These are phyloP conservation scores for Giardia duodenalis DNA, from an alignment of 208 protist genomes.

Conservation along the genomic window DNA sequence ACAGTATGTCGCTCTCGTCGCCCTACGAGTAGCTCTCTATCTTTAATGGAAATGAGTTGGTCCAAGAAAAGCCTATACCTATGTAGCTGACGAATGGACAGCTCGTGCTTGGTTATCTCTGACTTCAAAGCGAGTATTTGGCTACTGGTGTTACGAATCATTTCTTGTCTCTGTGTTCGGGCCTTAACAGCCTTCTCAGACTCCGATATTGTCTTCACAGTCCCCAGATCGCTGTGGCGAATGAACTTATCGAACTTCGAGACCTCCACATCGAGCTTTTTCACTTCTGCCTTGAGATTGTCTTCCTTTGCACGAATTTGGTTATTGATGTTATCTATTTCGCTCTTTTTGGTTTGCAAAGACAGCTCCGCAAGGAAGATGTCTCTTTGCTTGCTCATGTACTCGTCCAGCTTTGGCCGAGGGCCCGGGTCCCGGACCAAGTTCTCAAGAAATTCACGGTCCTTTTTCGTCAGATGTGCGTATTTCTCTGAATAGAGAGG, in stretches of 20 bases:
- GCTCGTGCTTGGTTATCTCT: slow-evolving; percentile 5
- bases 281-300: not conserved
- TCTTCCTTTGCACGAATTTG: not conserved
- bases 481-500: not conserved
- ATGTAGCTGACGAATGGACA: not conserved
- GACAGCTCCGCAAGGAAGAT: slow-evolving; percentile 22
- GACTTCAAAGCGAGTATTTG: not conserved
- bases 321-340: not conserved
- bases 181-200: not conserved
- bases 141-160: not conserved
- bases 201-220: not conserved
- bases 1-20: not conserved
- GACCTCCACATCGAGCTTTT: not conserved
- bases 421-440: not conserved
- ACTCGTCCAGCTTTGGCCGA: slow-evolving; percentile 7
- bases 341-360: slow-evolving; percentile 6
- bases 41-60: not conserved
- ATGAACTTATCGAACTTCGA: slow-evolving; percentile 8
- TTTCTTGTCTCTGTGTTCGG: not conserved
- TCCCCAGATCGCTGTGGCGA: slow-evolving; percentile 6
- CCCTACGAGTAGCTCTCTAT: not conserved
- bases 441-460: not conserved
- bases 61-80: slow-evolving; percentile 11
- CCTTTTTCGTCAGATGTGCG: not conserved
- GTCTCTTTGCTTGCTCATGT: slow-evolving; percentile 1